Conservation (phyloP, 148 eudicot genomes). For the Pouteria glomerata region DNA sequence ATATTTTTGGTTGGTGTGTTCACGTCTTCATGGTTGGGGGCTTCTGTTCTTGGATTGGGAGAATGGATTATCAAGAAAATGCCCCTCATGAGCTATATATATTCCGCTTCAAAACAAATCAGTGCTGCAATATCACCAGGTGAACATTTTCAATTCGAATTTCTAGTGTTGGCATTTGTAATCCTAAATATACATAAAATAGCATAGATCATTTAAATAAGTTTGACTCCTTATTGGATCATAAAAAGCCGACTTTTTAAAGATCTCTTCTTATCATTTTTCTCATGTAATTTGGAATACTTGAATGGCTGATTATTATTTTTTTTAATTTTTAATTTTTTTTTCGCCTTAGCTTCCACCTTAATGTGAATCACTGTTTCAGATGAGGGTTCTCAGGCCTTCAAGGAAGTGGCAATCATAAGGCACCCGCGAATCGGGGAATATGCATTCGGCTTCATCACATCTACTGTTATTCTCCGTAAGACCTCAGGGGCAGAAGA, state of each 20-base stretch:
- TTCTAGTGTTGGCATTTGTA: too few relatives aligned
- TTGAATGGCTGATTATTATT: too few relatives aligned
- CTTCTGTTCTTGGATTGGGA: constrained; percentile 15
- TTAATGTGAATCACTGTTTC: too few relatives aligned
- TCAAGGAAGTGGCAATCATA: constrained; percentile 17
- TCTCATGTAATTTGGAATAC: too few relatives aligned
- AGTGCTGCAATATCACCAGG: constrained; percentile 25
- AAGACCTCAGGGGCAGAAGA: constrained; percentile 11
- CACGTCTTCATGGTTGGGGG: constrained; percentile 23
- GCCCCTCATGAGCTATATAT: constrained; percentile 20
- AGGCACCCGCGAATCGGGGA: constrained; percentile 18
- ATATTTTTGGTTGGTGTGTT: constrained; percentile 15
- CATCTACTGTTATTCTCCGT: constrained; percentile 10
- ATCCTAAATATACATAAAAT: too few relatives aligned
- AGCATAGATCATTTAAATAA: too few relatives aligned
- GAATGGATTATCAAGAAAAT: constrained; percentile 25
- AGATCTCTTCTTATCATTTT: too few relatives aligned
- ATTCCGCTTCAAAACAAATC: constrained; percentile 18
- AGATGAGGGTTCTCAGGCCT: constrained; percentile 14
- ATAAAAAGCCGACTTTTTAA: too few relatives aligned
- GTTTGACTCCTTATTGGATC: too few relatives aligned
- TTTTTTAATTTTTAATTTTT: too few relatives aligned
- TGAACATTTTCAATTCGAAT: too few relatives aligned
- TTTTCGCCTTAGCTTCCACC: too few relatives aligned
- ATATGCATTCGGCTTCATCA: constrained; percentile 20